Conservation (phyloP, 2,329 filamentous ascomycete species). For the Colletotrichum filicis region DNA sequence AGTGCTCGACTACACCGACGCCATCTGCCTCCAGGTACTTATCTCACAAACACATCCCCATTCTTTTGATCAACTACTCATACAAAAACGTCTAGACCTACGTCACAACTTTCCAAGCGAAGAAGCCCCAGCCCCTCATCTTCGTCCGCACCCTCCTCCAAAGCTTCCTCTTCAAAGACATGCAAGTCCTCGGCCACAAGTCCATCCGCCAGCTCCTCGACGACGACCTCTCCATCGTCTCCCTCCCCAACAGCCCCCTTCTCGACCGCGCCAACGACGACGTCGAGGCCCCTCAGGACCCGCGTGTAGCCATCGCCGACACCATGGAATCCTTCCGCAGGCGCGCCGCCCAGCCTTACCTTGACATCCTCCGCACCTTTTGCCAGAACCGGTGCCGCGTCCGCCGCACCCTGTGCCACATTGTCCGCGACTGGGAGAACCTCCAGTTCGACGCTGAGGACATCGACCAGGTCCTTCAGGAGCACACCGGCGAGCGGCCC, state of each 20-base stretch:
- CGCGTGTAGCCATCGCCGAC: conserved; percentile 77
- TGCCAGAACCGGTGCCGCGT: conserved; percentile 93
- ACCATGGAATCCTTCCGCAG: conserved; percentile 78
- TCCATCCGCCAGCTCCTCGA: conserved; percentile 81
- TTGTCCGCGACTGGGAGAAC: conserved; percentile 84
- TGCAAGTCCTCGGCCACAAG: conserved; percentile 74
- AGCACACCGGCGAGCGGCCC: conserved; percentile 69
- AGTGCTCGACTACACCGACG: conserved; percentile 74
- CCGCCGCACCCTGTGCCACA: conserved; percentile 88
- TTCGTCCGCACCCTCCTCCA: conserved; percentile 87
- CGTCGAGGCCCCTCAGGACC: conserved; percentile 78
- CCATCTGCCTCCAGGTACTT: conserved; percentile 74
- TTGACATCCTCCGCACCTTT: conserved; percentile 85
- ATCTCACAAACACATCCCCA: not conserved
- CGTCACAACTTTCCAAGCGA: conserved; percentile 78
- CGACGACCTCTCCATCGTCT: conserved; percentile 81
- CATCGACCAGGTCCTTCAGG: conserved; percentile 75
- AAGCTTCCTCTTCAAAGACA: conserved; percentile 78
- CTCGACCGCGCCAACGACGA: conserved; percentile 81
- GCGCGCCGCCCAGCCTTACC: conserved; percentile 74
- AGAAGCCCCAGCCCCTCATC: conserved; percentile 83
- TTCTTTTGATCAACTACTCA: not conserved
- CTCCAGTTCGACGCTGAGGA: conserved; percentile 86
- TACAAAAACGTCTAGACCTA: conserved; percentile 67
- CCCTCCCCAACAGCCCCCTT: conserved; percentile 77